phyloP scores from a whole-genome alignment of 2,329 filamentous ascomycete genomes.

The Alternaria sp. region DNA sequence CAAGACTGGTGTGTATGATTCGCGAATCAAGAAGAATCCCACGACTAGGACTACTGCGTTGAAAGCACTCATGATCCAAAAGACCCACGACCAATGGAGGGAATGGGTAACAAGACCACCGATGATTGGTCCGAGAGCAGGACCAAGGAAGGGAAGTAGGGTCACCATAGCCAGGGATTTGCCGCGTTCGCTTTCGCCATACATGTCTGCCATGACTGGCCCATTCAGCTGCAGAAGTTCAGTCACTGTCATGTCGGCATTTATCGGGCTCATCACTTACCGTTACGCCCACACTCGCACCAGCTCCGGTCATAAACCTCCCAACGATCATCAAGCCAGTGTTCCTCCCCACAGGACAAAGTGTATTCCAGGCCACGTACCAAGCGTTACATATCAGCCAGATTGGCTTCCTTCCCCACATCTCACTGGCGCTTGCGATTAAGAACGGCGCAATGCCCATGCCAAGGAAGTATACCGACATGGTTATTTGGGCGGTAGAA shows the following conservation, averaged over 20 bases:
- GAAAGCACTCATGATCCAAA: constrained; percentile 20
- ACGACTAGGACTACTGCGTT: not conserved
- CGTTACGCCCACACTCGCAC: constrained; percentile 19
- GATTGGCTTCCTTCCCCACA: constrained; percentile 14
- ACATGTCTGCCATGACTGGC: constrained; percentile 23
- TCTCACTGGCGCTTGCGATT: constrained; percentile 12
- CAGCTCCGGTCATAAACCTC: constrained; percentile 15
- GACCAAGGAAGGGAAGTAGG: constrained; percentile 21
- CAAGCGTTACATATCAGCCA: constrained; percentile 13
- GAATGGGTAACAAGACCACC: constrained; percentile 27
- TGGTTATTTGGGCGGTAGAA: constrained; percentile 13
- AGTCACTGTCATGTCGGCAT: not conserved
- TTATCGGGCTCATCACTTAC: not conserved
- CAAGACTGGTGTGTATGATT: constrained; percentile 55
- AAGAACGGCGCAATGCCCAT: constrained; percentile 20
- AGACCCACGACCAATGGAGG: constrained; percentile 32
- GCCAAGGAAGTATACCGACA: constrained; percentile 20
- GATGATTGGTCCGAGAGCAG: constrained; percentile 32
- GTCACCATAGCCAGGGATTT: constrained; percentile 22
- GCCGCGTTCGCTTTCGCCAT: constrained; percentile 16
- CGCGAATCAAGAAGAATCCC: constrained; percentile 47
- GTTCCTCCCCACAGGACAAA: constrained; percentile 8
- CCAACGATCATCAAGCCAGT: constrained; percentile 18
- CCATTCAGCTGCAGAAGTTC: constrained; percentile 10
- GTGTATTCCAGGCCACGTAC: constrained; percentile 21